Base-by-base conservation (phyloP, 345 rosid species). In the Melaleuca alternifolia region DNA sequence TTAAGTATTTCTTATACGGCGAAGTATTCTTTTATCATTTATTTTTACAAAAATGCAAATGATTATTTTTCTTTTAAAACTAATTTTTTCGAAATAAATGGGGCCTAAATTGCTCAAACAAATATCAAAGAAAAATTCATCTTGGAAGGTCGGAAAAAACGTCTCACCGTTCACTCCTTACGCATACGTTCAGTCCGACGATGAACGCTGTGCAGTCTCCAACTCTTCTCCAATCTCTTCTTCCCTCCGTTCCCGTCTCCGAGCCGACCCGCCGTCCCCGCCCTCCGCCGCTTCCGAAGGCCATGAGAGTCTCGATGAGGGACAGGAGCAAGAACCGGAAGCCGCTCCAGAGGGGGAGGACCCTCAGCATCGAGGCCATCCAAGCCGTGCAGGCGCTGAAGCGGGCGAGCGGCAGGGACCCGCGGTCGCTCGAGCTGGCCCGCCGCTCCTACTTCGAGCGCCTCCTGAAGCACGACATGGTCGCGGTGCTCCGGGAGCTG, bases 291-390 rank as follows among this genome's bases (percentile, higher is more conserved):
- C 79, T 71, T 13, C 48, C 26, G 24, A 33, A 33, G 48, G 79
- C 79, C 79, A 71, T 71, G 79, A 71, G 48, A 37, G 24, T 11
- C 37, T 71, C 79, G 79, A 93, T 93, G 96, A 93, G 92, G 50
- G 95, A 93, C 91, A 89, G 98, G 61, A 90, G 95, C 92, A 92
- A 91, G 90, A 96, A 96, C 91, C 89, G 95, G 83, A 93, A 91
- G 92, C 97, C 94, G 65, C 89, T 95, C 83, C 97, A 93, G 92
- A 92, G 90, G 91, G 95, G 99, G 86, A 91, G 98, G 87, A 91
- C 90, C 90, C 95, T 95, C 86, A 96, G 98, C 92, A 94, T 91
- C 86, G 98, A 96, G 89, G 95, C 97, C 20, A 96, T 96, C 83
- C 98, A 96, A 85, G 90, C 94, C 1, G 93, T 96, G 41, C 98